Evolutionary conservation across 2,329 filamentous ascomycete species (phyloP).

Genomic region (Emericellopsis atlantica): DNA sequence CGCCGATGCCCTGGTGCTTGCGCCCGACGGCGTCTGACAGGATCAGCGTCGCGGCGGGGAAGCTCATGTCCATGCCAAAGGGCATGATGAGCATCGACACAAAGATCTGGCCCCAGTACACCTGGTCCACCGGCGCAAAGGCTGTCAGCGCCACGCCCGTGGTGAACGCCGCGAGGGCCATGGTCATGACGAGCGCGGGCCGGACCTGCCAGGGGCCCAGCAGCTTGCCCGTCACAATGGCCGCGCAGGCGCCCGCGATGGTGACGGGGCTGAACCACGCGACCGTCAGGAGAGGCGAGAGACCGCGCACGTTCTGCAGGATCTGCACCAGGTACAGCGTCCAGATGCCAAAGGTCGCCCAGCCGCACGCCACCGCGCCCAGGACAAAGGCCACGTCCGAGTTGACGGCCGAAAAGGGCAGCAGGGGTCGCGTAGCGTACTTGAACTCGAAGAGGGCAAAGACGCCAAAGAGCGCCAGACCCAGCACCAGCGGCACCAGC

Average conservation of each 20-base stretch:
- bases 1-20: slow-evolving; percentile 32
- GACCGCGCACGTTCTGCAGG: slow-evolving; percentile 27
- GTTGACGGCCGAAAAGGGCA: slow-evolving; percentile 39
- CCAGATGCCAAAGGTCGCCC: slow-evolving; percentile 42
- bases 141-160: slow-evolving; percentile 27
- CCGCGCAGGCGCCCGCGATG: slow-evolving; percentile 28
- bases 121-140: slow-evolving; percentile 37
- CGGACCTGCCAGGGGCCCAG: slow-evolving; percentile 21
- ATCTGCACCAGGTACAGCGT: slow-evolving; percentile 38
- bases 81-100: slow-evolving; percentile 43
- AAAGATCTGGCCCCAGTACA: slow-evolving; percentile 54
- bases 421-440: slow-evolving; percentile 33
- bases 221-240: slow-evolving; percentile 28
- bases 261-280: slow-evolving; percentile 32
- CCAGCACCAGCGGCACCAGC: slow-evolving; percentile 43
- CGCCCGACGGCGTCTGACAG: slow-evolving; percentile 37
- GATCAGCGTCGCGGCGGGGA: slow-evolving; percentile 48
- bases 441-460: slow-evolving; percentile 47
- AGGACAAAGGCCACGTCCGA: slow-evolving; percentile 41
- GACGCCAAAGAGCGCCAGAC: slow-evolving; percentile 34
- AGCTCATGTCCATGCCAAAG: slow-evolving; percentile 55
- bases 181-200: slow-evolving; percentile 26
- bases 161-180: slow-evolving; percentile 29
- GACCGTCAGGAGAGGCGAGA: slow-evolving; percentile 27
- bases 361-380: slow-evolving; percentile 37